These are phyloP conservation scores for Epichloe gansuensis DNA, from an alignment of 2,329 filamentous ascomycete species.

Conservation along the genomic window DNA sequence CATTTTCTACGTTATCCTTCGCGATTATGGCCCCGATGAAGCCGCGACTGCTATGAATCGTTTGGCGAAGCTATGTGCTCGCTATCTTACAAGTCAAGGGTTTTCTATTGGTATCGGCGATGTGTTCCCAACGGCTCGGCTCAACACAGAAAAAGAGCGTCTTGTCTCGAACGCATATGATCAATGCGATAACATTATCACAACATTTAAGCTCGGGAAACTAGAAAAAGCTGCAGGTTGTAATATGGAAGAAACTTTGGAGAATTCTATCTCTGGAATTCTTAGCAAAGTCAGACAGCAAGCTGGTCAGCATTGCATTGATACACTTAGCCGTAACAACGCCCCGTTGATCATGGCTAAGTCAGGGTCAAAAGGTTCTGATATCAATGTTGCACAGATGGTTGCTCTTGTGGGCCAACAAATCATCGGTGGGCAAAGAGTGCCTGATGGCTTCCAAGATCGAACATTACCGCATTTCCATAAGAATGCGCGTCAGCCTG, in stretches of 20 bases:
- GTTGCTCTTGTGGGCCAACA: constrained; percentile 94
- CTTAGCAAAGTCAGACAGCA: constrained; percentile 84
- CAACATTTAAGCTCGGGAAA: constrained; percentile 65
- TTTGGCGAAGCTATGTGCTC: constrained; percentile 77
- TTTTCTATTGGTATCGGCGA: constrained; percentile 96
- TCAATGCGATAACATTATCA: constrained; percentile 73
- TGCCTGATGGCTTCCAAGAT: constrained; percentile 92
- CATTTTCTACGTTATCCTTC: constrained; percentile 89
- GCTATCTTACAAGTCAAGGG: constrained; percentile 78
- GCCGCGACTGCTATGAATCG: constrained; percentile 90
- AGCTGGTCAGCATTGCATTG: constrained; percentile 83
- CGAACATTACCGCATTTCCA: constrained; percentile 89
- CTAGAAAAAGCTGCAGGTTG: constrained; percentile 80
- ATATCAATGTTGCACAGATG: constrained; percentile 99
- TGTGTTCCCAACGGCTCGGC: constrained; percentile 66
- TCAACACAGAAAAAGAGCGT: constrained; percentile 61
- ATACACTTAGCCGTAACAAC: constrained; percentile 81
- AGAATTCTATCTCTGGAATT: constrained; percentile 82
- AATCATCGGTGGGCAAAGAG: constrained; percentile 88
- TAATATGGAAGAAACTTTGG: constrained; percentile 82
- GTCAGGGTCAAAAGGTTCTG: constrained; percentile 91
- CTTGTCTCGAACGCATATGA: constrained; percentile 70
- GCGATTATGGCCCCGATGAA: constrained; percentile 85
- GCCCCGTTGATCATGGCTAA: constrained; percentile 93
- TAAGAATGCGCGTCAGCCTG: constrained; percentile 83